Base-by-base conservation (phyloP, 2,329 filamentous ascomycete genomes). In the Pestalotiopsis sp. region DNA sequence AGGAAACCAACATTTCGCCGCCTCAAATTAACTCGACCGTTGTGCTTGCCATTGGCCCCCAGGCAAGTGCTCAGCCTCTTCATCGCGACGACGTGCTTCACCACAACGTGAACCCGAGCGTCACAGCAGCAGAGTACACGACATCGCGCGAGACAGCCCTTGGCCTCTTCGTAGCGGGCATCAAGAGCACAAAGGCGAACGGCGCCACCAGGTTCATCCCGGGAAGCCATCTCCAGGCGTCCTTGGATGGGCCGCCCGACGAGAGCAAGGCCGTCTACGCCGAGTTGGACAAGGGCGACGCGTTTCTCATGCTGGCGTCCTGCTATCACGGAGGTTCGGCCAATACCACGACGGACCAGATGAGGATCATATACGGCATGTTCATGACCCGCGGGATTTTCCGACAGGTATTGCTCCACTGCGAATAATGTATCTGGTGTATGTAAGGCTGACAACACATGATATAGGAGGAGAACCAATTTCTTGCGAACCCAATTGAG, bases 391-490 rank as follows among this genome's bases (percentile, higher is more conserved):
- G 56, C 13, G 56, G 56, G 13, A 17, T 14, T 14, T 23, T 23
- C 20, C 20, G 20, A 23, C 20, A 23, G 20, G 20, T 23, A 23
- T 23, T 23, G 20, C 20, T 12, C 45, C n/a, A 12, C 45, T 49
- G 45, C 12, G 52, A 57, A 57, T 57, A 25, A 9, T 7, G 52
- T 57, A 9, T n/a, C 52, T 7, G 6, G 7, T 39, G 38, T 39
- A 39, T 39, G 52, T 57, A n/a, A 49, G 45, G n/a, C 45, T 49
- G 45, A 49, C 45, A n/a, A 49, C n/a, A 12, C 12, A 12, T 57
- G 52, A 25, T 9, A 57, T n/a, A 57, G 23, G 58, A 61, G 58
- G 58, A 61, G 58, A 61, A 61, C 23, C 58, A 61, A 17, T 61
- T 7, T 17, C 58, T 61, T 5, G 58, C 58, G 9, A 36, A 27